Base-by-base conservation (phyloP, 1,139 yeast genomes). In the Debaryomycetaceae sp. region DNA sequence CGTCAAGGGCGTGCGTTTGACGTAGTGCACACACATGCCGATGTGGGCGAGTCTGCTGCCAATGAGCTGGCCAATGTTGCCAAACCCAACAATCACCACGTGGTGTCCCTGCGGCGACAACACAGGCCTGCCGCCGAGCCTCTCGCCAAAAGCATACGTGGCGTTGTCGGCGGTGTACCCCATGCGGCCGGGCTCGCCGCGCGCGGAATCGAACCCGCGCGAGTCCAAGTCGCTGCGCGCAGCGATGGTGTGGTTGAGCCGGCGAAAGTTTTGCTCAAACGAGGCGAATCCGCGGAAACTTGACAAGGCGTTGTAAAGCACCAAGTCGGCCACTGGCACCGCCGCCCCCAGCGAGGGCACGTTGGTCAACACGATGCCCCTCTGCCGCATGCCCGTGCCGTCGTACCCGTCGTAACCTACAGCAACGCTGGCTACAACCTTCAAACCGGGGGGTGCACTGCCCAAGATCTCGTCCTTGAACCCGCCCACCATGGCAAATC, bases 291-390 rank as follows among this genome's bases (percentile, higher is more conserved):
- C 69, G 41, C 95, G 65, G 56, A 80, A 81, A 19, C 80, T 70
- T 23, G 74, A 63, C 38, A 83, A 53, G 0, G 84, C 58, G 43
- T 79, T 65, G 46, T 65, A 71, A 29, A 83, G 56, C 0, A 80
- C 93, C 37, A 78, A 55, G 44, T 85, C 95, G 1, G 93, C 86
- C n/a, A 85, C 95, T 9, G 85, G 83, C 30, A 65, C 73, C 3
- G 81, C 73, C 0, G 84, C 70, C 16, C 61, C 76, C 27, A 65
- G 57, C 4, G 82, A 70, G 0, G 88, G 86, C 13, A 77, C 78
- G 51, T 84, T 80, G 40, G 84, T 75, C 35, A 83, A 61, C 4
- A 58, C 46, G 23, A 83, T 71, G n/a, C 69, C 70, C 31, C 60
- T 61, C 16, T 58, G 54, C 11, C 48, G 44, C 58, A 64, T 44